These are phyloP conservation scores for Daldinia decipiens DNA, from an alignment of 495 filamentous ascomycete species.

Conservation along the genomic window DNA sequence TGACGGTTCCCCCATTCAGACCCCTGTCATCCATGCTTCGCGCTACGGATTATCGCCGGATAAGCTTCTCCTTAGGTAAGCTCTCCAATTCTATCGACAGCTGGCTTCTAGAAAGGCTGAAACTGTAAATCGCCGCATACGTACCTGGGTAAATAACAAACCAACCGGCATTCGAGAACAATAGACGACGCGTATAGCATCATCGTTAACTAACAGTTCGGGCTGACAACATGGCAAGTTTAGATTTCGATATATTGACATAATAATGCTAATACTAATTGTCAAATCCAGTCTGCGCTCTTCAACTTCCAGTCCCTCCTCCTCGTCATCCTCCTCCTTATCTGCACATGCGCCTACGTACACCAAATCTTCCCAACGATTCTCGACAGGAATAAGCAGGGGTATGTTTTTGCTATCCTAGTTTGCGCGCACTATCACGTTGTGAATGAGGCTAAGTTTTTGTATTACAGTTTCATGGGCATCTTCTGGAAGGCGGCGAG, in stretches of 20 bases:
- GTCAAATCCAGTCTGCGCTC: slow-evolving; percentile 76
- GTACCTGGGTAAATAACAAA: background rate
- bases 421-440: background rate
- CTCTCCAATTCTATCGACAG: slow-evolving; percentile 27
- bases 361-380: slow-evolving; percentile 90
- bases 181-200: background rate
- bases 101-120: slow-evolving; percentile 35
- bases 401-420: slow-evolving; percentile 60
- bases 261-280: background rate
- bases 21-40: slow-evolving; percentile 12
- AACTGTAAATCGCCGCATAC: slow-evolving; percentile 1
- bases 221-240: slow-evolving; percentile 31
- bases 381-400: slow-evolving; percentile 92
- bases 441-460: slow-evolving; percentile 10
- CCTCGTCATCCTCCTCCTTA: slow-evolving; percentile 90
- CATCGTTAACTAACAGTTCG: background rate
- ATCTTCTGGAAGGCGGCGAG: slow-evolving; percentile 98
- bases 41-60: slow-evolving; percentile 28
- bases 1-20: background rate
- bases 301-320: slow-evolving; percentile 98
- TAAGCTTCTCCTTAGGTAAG: slow-evolving; percentile 28
- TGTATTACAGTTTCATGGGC: slow-evolving; percentile 72
- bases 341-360: slow-evolving; percentile 93
- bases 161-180: background rate
- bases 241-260: background rate